Evolutionary conservation across 768 basidiomycete genomes (phyloP).

Genomic region (Clathrus columnatus): DNA sequence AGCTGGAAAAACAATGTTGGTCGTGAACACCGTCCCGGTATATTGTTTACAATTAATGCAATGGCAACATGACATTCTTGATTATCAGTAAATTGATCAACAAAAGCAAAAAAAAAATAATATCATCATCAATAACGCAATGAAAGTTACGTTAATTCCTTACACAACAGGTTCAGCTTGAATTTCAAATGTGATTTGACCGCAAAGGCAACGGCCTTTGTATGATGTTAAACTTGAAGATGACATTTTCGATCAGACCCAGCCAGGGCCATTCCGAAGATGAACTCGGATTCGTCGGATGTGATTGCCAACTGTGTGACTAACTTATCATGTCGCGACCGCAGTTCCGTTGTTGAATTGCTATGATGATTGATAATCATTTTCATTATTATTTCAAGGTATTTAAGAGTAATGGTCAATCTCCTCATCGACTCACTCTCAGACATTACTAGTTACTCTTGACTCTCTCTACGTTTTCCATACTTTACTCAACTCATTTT

Average conservation of each 20-base stretch:
- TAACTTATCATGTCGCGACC: too few relatives aligned
- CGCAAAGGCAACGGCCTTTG: slow-evolving; percentile 12
- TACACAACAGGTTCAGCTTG: slow-evolving; percentile 8
- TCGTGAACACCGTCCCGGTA: slow-evolving; percentile 13
- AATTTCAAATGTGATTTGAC: slow-evolving; percentile 10
- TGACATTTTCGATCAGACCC: too few relatives aligned
- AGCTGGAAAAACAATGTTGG: slow-evolving; percentile 11
- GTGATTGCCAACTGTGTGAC: too few relatives aligned
- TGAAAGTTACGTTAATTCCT: neutral
- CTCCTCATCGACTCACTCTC: too few relatives aligned
- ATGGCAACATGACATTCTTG: slow-evolving; percentile 10
- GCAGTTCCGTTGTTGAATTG: too few relatives aligned
- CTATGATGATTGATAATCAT: too few relatives aligned
- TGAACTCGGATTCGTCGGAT: too few relatives aligned
- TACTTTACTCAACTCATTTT: neutral
- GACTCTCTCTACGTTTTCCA: too few relatives aligned
- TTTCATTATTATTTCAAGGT: too few relatives aligned
- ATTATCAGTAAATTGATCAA: neutral
- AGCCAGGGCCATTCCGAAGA: too few relatives aligned
- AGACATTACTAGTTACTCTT: too few relatives aligned
- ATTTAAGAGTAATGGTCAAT: too few relatives aligned
- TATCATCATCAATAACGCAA: neutral
- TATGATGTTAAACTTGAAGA: neutral
- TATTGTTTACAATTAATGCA: slow-evolving; percentile 12
- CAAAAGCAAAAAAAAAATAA: neutral